A percentile compares a stretch with the other conserved stretches of the same genome.
These are phyloP conservation scores for Schizonepeta tenuifolia DNA, from an alignment of 257 asterid species.

Conservation along the genomic window DNA sequence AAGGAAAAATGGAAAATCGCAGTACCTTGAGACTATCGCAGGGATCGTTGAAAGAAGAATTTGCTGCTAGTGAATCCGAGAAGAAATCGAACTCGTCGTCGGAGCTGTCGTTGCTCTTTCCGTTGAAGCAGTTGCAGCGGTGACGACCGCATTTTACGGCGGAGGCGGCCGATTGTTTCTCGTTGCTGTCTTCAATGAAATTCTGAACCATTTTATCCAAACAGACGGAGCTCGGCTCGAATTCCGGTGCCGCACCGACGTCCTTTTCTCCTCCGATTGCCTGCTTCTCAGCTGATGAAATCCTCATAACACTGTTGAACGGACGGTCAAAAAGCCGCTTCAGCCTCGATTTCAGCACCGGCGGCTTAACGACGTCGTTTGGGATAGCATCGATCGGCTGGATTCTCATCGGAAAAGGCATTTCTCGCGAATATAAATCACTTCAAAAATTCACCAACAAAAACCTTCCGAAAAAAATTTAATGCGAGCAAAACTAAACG, in stretches of 20 bases:
- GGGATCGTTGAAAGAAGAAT: slow-evolving; percentile 59
- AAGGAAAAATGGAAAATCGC: background rate
- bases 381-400: slow-evolving; percentile 79
- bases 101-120: slow-evolving; percentile 78
- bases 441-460: slow-evolving; percentile 25
- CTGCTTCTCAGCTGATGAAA: slow-evolving; percentile 59
- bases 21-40: slow-evolving; percentile 72
- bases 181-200: slow-evolving; percentile 72
- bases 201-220: slow-evolving; percentile 77
- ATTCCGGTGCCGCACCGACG: slow-evolving; percentile 43
- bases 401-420: slow-evolving; percentile 66
- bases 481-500: slow-evolving; percentile 18
- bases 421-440: slow-evolving; percentile 15
- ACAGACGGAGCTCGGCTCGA: slow-evolving; percentile 88
- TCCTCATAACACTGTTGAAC: slow-evolving; percentile 62
- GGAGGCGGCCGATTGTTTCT: slow-evolving; percentile 47
- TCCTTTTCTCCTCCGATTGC: slow-evolving; percentile 53
- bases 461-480: slow-evolving; percentile 16
- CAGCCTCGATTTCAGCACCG: slow-evolving; percentile 74
- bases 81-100: slow-evolving; percentile 72
- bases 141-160: slow-evolving; percentile 66
- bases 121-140: slow-evolving; percentile 85
- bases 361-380: slow-evolving; percentile 51
- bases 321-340: slow-evolving; percentile 91
- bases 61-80: slow-evolving; percentile 39